Evolutionary conservation across 805 yeast species (phyloP), one percentile per base, ranked within the genome.

Genomic region (Saccharomycopsis malanga): DNA sequence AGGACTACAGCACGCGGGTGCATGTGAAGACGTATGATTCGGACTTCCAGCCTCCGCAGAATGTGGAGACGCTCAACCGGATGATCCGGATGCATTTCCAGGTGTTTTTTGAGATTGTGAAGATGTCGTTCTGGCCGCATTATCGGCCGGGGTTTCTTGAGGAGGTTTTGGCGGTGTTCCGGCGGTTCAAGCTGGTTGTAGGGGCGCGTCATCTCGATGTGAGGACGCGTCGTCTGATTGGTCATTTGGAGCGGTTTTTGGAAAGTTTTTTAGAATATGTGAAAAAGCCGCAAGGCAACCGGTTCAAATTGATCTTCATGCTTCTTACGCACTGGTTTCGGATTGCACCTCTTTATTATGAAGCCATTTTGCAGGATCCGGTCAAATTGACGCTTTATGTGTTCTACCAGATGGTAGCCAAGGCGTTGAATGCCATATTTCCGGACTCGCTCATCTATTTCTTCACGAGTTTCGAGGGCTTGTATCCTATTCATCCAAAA

Each of bases 401-500:
- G 7, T 42, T 32, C 15, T 46, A 41, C 24, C 42, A 34, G 25
- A 10, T 41, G 15, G 41, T 41, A 5, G 22, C 42, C 9, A 46
- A 41, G 21, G 22, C 24, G 7, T 30, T 46, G 18, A 42, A 34
- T 29, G 50, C 46, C 9, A 37, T 46, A 18, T 46, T 46, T 22
- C 50, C 50, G 2, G 41, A 34, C 12, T 27, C 22, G 14, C 17
- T 23, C 4, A 32, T 27, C 29, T 34, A 21, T 32, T 46, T 41
- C 23, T 22, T 46, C n/a, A 25, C 35, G 4, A 9, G n/a, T 4
- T 41, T 46, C 42, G 50, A 46, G 23, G 50, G 50, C 14, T 29
- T 42, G 14, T 46, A 34, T 35, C 50, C 50, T 10, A 17, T 36
- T 7, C 9, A 42, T 3, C 6, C 35, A 10, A 24, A 46, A 20